Base-by-base conservation (phyloP, 352 stramenopile genomes). In the Salisapilia sapeloensis region DNA sequence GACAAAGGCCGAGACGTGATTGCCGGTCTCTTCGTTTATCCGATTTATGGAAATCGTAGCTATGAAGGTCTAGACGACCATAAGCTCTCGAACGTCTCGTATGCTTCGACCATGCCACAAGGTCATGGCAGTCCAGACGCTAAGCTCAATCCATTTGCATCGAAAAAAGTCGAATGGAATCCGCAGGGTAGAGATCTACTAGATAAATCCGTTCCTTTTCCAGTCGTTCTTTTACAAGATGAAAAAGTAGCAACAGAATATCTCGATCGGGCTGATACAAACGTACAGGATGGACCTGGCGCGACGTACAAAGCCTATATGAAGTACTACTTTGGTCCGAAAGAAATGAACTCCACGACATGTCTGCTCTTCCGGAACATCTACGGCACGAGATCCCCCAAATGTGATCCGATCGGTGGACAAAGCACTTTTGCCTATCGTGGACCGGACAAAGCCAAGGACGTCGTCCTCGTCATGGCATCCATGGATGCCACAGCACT, bases 311-410 rank as follows among this genome's bases (percentile, higher is more conserved):
- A 57, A 18, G 64, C 62, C 6, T 76, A 67, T 34, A 80, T 85
- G 64, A 79, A 85, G 38, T 85, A 81, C 39, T 86, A 86, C 43
- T 86, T 83, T 50, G 74, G 74, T 2, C 74, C 74, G 1, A 33
- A 61, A 28, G 46, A 59, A 1, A 86, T 86, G 70, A 65, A 63
- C 29, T 86, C 74, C 35, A 17, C 61, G 26, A 53, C 70, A 31
- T 90, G 74, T 31, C 44, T 90, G n/a, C 36, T 30, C 28, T 85
- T 90, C 49, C 58, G 42, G 18, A 85, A 90, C 38, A 64, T 90
- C 4, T 76, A 84, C 44, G 58, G 51, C 34, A 42, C 71, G 17
- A 48, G 45, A 6, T 65, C 41, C 26, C 74, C 74, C 14, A 72
- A 66, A 41, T 90, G 74, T 33, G 64, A 83, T 38, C 70, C 70